Conservation (phyloP, 73 alveolate species). For the Paramecium bursaria region DNA sequence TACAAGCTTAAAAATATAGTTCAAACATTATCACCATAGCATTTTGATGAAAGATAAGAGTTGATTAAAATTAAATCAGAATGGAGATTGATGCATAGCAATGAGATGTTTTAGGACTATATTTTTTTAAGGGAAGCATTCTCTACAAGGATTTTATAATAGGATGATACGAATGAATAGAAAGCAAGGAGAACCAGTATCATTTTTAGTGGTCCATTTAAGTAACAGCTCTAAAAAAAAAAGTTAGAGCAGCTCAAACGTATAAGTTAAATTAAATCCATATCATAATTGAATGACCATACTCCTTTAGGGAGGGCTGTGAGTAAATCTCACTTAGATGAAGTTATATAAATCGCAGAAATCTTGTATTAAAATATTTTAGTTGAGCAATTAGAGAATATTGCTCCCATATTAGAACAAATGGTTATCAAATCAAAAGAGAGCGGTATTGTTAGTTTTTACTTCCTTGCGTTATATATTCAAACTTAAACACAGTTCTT, state of each 20-base stretch:
- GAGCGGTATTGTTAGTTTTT: slow-evolving; percentile 43
- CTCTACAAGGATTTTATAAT: background rate
- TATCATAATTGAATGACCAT: slow-evolving; percentile 32
- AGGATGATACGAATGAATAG: slow-evolving; percentile 35
- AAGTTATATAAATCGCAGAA: background rate
- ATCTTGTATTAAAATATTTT: background rate
- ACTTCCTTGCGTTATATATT: slow-evolving; percentile 31
- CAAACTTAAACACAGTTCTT: slow-evolving; percentile 42
- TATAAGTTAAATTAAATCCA: background rate
- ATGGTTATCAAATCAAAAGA: slow-evolving; percentile 16
- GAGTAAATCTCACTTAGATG: slow-evolving; percentile 4
- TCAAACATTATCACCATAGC: background rate
- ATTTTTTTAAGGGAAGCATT: slow-evolving; percentile 45
- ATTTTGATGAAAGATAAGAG: slow-evolving; percentile 21
- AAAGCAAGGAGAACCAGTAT: slow-evolving; percentile 52
- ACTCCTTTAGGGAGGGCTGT: background rate
- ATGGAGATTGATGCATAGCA: slow-evolving; percentile 26
- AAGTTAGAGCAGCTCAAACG: slow-evolving; percentile 8
- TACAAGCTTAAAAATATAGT: slow-evolving; percentile 19
- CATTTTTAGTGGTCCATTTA: slow-evolving; percentile 23
- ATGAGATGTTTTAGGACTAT: slow-evolving; percentile 54
- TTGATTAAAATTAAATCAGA: slow-evolving; percentile 29
- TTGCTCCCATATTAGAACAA: slow-evolving; percentile 18
- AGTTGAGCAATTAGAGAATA: slow-evolving; percentile 2
- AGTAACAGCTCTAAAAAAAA: slow-evolving; percentile 7